phyloP scores from a whole-genome alignment of 768 basidiomycete genomes.

The Suillus placidus region DNA sequence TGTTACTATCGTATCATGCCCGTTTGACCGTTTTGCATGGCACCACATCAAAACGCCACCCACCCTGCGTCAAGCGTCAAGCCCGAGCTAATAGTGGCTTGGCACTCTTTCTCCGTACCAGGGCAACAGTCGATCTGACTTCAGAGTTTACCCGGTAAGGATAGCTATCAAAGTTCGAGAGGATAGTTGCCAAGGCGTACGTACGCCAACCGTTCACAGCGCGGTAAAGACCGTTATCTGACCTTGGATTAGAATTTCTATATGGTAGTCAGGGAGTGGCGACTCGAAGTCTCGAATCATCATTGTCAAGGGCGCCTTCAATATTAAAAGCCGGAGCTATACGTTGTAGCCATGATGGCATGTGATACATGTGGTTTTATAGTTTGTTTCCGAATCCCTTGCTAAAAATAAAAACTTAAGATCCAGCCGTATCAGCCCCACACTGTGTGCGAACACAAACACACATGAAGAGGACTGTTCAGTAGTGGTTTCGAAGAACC shows the following conservation, averaged over 20 bases:
- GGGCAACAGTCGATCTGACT: neutral
- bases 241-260: neutral
- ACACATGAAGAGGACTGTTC: neutral
- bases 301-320: neutral
- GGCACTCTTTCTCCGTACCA: neutral
- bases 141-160: neutral
- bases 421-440: neutral
- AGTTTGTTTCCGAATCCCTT: neutral
- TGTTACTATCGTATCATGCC: neutral
- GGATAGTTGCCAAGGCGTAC: neutral
- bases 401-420: neutral
- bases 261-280: conserved; percentile 1
- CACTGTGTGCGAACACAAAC: neutral
- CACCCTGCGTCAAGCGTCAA: neutral
- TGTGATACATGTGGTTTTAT: conserved; percentile 5
- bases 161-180: neutral
- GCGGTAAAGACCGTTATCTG: conserved; percentile 1
- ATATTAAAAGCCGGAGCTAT: conserved; percentile 2
- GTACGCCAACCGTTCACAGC: neutral
- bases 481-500: neutral
- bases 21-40: neutral
- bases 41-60: neutral
- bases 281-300: neutral
- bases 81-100: neutral
- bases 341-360: neutral